phyloP scores from a whole-genome alignment of 2,329 filamentous ascomycete species.

The Fusarium haematococcum region DNA sequence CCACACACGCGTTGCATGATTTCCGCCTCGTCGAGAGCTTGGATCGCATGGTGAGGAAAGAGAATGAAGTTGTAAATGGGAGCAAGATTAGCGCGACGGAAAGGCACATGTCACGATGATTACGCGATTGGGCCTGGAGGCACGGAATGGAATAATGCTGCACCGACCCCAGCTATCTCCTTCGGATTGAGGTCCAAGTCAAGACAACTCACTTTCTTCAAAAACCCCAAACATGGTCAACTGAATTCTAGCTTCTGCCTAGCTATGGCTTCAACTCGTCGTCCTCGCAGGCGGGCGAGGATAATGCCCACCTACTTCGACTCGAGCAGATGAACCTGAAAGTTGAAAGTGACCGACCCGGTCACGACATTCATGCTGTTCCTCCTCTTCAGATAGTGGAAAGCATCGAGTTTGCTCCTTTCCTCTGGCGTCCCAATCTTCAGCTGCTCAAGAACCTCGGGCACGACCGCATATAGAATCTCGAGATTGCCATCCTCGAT shows the following conservation, averaged over 20 bases:
- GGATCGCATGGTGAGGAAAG: background rate
- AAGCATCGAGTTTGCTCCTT: constrained; percentile 46
- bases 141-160: background rate
- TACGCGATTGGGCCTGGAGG: background rate
- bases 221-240: background rate
- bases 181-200: background rate
- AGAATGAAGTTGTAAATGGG: background rate
- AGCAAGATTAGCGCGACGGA: background rate
- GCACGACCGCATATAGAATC: constrained; percentile 57
- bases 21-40: constrained; percentile 15
- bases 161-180: background rate
- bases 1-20: constrained; percentile 20
- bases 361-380: constrained; percentile 56
- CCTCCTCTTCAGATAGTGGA: constrained; percentile 48
- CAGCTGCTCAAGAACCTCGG: constrained; percentile 59
- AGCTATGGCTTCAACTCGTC: background rate
- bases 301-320: background rate
- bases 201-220: background rate
- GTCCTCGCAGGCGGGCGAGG: background rate
- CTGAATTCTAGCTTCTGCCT: background rate
- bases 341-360: constrained; percentile 41
- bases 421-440: constrained; percentile 50
- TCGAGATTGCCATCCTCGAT: constrained; percentile 60
- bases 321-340: constrained; percentile 15
- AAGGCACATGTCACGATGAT: background rate